Base-by-base conservation (phyloP, 1,139 yeast genomes). In the Suhomyces coccinellae region DNA sequence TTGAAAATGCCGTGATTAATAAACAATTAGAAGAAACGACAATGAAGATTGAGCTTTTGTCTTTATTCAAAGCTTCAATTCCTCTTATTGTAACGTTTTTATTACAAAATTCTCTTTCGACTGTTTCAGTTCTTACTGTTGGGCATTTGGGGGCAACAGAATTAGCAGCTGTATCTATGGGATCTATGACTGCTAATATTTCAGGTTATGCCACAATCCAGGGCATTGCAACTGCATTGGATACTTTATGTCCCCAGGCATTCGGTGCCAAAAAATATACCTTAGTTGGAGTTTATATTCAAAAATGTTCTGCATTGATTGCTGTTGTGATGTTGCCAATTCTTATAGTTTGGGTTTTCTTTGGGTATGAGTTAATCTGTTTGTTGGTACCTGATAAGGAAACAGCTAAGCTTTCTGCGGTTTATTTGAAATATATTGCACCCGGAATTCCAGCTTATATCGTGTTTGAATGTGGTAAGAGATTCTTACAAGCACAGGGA, bases 191-290 rank as follows among this genome's bases (percentile, higher is more conserved):
- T 11, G 80, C 82, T 4, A 79, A 78, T 51, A 79, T 80, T 37
- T 74, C 83, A 3, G 83, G 83, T 8, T 78, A 79, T 51, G 80
- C 83, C 3, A 73, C 81, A 12, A 79, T 79, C 44, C 80, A 79
- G 45, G 85, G 85, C 39, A 68, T 80, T 31, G 80, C 96, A 0
- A 89, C 97, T 0, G 82, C 95, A 17, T 71, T 90, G 45, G 97
- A 90, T 58, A 89, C 97, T 0, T 68, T 90, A 33, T 88, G 96
- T 56, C 83, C 84, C 1, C 84, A 79, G 56, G 83, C 83, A 4
- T 79, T 77, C 55, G 85, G 85, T 15, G 83, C 83, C 4, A 68
- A 71, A 38, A 76, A 71, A 50, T 75, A 73, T 55, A 72, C 70
- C 39, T 60, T 78, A 54, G 84, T 80, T 12, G 85, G 84, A 1